Evolutionary conservation across 106 monocot genomes (phyloP).

Genomic region (Allium fistulosum): DNA sequence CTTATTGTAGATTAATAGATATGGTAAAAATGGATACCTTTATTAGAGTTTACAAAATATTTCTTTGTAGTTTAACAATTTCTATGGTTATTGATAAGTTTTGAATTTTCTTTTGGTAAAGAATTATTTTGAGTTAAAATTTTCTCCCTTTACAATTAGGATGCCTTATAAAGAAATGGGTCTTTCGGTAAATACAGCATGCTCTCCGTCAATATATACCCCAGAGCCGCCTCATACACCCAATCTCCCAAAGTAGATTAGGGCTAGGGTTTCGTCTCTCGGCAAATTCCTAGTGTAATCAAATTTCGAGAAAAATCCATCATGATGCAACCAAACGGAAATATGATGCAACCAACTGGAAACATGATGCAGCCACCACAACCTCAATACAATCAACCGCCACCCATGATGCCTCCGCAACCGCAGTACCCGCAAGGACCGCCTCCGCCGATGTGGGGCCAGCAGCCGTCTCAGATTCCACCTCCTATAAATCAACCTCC

Average conservation of each 20-base stretch:
- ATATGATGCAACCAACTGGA: slow-evolving; percentile 47
- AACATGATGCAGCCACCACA: slow-evolving; percentile 45
- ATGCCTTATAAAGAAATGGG: background rate
- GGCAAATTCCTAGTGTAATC: no score
- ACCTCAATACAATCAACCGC: slow-evolving; percentile 14
- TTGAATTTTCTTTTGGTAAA: no score
- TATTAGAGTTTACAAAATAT: background rate
- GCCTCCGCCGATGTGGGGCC: slow-evolving; percentile 15
- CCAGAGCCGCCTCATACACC: background rate
- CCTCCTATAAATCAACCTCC: slow-evolving; percentile 1
- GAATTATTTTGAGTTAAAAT: background rate
- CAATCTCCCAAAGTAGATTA: background rate
- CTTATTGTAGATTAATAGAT: background rate
- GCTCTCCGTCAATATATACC: background rate
- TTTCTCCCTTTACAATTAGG: background rate
- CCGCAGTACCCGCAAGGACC: slow-evolving; percentile 12
- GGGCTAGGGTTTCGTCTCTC: background rate
- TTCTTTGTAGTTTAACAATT: no score
- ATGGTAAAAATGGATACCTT: background rate
- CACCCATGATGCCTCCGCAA: slow-evolving; percentile 32
- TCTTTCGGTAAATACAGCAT: background rate
- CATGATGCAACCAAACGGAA: background rate
- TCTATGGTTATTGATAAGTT: no score
- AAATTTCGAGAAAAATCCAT: no score
- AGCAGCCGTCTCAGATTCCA: background rate